Conservation (phyloP, 2,329 filamentous ascomycete species). For the Thermoascus crustaceus region DNA sequence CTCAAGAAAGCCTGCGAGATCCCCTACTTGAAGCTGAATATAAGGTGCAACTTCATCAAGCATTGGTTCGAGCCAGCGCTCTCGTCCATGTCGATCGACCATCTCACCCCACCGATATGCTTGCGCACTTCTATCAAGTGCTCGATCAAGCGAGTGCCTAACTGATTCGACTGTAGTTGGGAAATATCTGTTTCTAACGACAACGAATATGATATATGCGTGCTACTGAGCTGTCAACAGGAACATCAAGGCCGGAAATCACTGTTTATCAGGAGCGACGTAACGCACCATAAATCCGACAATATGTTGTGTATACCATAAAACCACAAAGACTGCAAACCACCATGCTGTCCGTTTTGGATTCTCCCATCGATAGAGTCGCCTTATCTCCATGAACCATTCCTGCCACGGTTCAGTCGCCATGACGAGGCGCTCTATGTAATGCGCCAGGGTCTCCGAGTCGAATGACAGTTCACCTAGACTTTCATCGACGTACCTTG, state of each 20-base stretch:
- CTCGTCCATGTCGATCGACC: conserved; percentile 27
- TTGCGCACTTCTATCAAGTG: conserved; percentile 19
- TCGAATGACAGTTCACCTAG: conserved; percentile 27
- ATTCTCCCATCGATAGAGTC: conserved; percentile 34
- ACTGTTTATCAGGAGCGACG: not conserved
- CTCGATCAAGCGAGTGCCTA: conserved; percentile 25
- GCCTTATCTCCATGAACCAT: conserved; percentile 28
- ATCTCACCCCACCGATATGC: conserved; percentile 30
- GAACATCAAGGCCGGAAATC: too few species aligned
- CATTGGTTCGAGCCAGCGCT: conserved; percentile 31
- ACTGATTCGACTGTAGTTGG: conserved; percentile 21
- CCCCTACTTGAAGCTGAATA: conserved; percentile 30
- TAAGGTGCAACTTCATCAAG: conserved; percentile 28
- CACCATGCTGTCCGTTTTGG: conserved; percentile 27
- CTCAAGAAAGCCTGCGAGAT: conserved; percentile 31
- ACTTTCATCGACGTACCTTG: conserved; percentile 27
- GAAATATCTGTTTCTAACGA: conserved; percentile 22
- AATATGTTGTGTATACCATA: conserved; percentile 32
- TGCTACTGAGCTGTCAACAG: too few species aligned
- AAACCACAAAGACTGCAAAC: conserved; percentile 24
- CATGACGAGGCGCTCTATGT: conserved; percentile 32
- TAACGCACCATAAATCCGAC: conserved; percentile 23
- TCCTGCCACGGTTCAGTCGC: conserved; percentile 34
- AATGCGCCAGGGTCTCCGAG: conserved; percentile 24
- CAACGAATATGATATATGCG: conserved; percentile 27